Conservation (phyloP, 2,329 filamentous ascomycete species). For the Ceratocystis destructans region DNA sequence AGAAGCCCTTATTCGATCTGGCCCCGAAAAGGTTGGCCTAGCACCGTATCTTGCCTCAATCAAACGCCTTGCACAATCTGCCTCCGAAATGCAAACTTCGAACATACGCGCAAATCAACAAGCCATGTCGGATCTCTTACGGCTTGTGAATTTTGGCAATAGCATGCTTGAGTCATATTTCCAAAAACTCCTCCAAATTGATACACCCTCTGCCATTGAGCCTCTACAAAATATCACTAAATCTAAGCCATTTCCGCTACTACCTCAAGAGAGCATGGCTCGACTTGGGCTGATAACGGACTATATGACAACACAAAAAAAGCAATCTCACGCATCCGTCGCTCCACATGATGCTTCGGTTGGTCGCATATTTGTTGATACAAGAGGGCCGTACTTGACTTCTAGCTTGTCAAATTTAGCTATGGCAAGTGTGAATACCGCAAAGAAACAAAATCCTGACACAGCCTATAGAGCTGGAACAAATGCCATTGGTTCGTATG, state of each 20-base stretch:
- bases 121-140: slow-evolving; percentile 65
- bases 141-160: slow-evolving; percentile 65
- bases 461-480: slow-evolving; percentile 77
- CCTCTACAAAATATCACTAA: slow-evolving; percentile 90
- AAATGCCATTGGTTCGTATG: slow-evolving; percentile 84
- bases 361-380: slow-evolving; percentile 72
- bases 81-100: slow-evolving; percentile 72
- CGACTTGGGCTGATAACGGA: slow-evolving; percentile 65
- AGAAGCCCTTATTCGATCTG: slow-evolving; percentile 76
- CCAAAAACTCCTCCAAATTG: slow-evolving; percentile 56
- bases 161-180: slow-evolving; percentile 76
- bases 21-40: slow-evolving; percentile 71
- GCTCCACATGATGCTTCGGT: slow-evolving; percentile 50
- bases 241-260: slow-evolving; percentile 65
- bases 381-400: slow-evolving; percentile 76
- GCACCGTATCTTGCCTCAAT: slow-evolving; percentile 77
- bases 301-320: slow-evolving; percentile 52
- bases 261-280: slow-evolving; percentile 63
- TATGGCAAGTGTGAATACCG: slow-evolving; percentile 68
- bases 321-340: slow-evolving; percentile 27
- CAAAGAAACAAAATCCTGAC: slow-evolving; percentile 67
- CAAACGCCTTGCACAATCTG: slow-evolving; percentile 74
- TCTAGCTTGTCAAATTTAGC: slow-evolving; percentile 73
- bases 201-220: slow-evolving; percentile 70
- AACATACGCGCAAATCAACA: slow-evolving; percentile 87